Base-by-base conservation (phyloP, 371 early-diverging fungal species). In the Mucor irregularis region DNA sequence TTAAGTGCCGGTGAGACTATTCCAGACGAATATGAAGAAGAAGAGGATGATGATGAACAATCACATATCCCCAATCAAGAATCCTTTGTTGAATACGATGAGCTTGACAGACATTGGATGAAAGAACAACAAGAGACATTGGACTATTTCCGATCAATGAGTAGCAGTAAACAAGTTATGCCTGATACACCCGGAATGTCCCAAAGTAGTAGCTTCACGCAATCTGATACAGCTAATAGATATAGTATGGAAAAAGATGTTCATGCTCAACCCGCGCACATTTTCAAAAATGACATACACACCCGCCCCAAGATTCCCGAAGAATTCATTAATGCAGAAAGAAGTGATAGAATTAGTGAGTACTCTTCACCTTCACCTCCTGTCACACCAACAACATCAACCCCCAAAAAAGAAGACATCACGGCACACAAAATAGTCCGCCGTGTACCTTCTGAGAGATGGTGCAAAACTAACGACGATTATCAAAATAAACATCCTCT, bases 371-470 rank as follows among this genome's bases (percentile, higher is more conserved):
- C 43, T 3, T 21, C 45, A 7, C 21, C 21, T 4, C 38, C 28
- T 13, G 29, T 25, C 17, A 49, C 45, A 37, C 31, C 50, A 10
- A 28, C 50, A 5, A 43, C 47, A 49, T 34, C 39, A 2, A 38
- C 38, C n/a, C 4, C 39, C 14, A 29, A 22, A 19, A 34, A 35
- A 7, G 26, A 7, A 26, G 39, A 45, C 26, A 14, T 22, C 7
- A 4, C 6, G 10, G 13, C 25, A 9, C 10, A 29, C 31, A 48
- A 43, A 28, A 24, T n/a, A 0, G 53, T 63, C 9, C 57, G 51
- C 5, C 71, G 76, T 25, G 54, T 73, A 0, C 71, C 76, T 19
- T 76, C 76, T 29, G 71, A 62, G 13, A 49, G 59, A 28, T 76
- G 76, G 76, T 76, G 73, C 35, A 61, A 58, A 48, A 56, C 43